Base-by-base conservation (phyloP, 2,329 filamentous ascomycete genomes). In the Alternaria solani region DNA sequence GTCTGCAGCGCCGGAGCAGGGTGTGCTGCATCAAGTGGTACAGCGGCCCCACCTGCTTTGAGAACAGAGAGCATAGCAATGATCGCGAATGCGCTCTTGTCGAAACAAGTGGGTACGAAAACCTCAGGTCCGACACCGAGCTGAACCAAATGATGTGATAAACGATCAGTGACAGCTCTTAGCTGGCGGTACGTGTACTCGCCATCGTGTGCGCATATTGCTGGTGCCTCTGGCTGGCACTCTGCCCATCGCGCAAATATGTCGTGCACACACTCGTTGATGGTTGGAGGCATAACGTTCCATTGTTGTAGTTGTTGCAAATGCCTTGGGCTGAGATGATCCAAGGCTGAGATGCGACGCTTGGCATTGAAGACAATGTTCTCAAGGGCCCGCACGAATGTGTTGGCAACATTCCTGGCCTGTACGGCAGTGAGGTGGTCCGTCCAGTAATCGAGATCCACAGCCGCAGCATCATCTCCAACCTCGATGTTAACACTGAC, bases 401-500 rank as follows among this genome's bases (percentile, higher is more conserved):
- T 73, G 36, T 66, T 75, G 14, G 73, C 73, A 23, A 77, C 71
- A 43, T 77, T 75, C 6, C 61, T 56, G 9, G 74, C 75, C 48
- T 76, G 74, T 4, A 60, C 69, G n/a, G 66, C 62, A 2, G 73
- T 75, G n/a, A 76, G 59, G 49, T 74, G 66, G 42, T 77, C 72
- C 1, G 71, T 72, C 74, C 74, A 77, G 47, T 75, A 75, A 30
- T 77, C 75, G 4, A 77, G 68, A 48, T 76, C 74, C 23, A 75
- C 67, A 11, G 72, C 68, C 8, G 67, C 68, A 25, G 60, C 67
- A 16, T 74, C 66, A 20, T 83, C 81, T 6, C 78, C 76, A 2
- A 81, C 78, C 59, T 84, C 82, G 20, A 84, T 80, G 49, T 84
- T 84, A 54, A 84, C 69, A 16, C 80, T 83, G 0, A 84, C 74